Conservation (phyloP, 768 basidiomycete species). For the Ramaria rubella region DNA sequence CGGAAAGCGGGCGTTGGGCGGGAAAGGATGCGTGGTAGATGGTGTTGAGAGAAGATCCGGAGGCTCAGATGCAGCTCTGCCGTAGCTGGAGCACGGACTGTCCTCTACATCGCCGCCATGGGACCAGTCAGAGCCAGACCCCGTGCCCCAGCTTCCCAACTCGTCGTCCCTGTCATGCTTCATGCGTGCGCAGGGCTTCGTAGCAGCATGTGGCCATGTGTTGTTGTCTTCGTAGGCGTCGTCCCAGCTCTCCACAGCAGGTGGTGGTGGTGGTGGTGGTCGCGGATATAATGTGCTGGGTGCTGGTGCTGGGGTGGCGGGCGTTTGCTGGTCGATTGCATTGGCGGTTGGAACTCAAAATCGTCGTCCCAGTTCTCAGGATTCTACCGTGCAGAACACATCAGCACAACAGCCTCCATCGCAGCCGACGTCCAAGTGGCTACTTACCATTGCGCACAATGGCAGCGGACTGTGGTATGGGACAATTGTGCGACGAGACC, state of each 20-base stretch:
- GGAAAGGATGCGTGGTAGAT: background rate
- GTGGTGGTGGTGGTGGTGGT: background rate
- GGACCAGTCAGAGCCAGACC: conserved; percentile 7
- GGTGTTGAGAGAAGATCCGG: background rate
- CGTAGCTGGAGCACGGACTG: background rate
- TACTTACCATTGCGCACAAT: background rate
- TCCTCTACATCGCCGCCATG: conserved; percentile 4
- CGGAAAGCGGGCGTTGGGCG: background rate
- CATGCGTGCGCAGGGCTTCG: background rate
- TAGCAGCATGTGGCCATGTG: background rate
- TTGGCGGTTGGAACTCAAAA: conserved; percentile 48
- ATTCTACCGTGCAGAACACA: conserved; percentile 22
- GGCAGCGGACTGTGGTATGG: background rate
- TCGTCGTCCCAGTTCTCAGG: conserved; percentile 79
- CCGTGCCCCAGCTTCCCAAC: conserved; percentile 4
- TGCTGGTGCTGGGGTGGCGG: too few relatives aligned
- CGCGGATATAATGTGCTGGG: background rate
- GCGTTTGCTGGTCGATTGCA: background rate
- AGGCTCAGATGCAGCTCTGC: background rate
- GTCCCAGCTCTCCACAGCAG: conserved; percentile 3
- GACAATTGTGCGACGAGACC: background rate
- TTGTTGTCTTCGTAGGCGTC: conserved; percentile 6
- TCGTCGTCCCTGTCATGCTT: background rate
- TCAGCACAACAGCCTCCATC: background rate
- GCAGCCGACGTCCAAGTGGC: background rate